These are phyloP conservation scores for Vigna angularis DNA, from an alignment of 306 rosid genomes.

Conservation along the genomic window DNA sequence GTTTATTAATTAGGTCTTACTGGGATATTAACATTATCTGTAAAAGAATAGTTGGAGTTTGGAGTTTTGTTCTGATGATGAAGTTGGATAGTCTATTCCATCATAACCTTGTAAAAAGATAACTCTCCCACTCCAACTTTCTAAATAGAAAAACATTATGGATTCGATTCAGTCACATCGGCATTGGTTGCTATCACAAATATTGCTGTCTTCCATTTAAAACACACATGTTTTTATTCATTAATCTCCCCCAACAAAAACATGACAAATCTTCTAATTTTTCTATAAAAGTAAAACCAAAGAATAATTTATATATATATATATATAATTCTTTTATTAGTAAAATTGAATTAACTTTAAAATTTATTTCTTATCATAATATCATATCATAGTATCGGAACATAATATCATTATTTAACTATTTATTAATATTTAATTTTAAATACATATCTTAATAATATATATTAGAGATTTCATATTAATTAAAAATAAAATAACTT, in stretches of 20 bases:
- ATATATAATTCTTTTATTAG: no score
- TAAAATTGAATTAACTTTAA: no score
- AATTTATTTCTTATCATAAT: no score
- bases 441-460: no score
- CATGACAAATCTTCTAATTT: neutral
- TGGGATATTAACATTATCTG: slow-evolving; percentile 34
- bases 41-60: slow-evolving; percentile 17
- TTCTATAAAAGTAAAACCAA: no score
- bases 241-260: neutral
- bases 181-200: slow-evolving; percentile 10
- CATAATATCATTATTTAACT: no score
- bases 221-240: neutral
- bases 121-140: neutral
- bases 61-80: neutral
- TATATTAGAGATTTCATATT: no score
- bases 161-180: neutral
- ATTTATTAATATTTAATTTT: no score
- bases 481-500: no score
- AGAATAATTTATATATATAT: no score
- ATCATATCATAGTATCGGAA: no score
- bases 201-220: slow-evolving; percentile 34
- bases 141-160: neutral
- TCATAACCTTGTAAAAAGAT: neutral
- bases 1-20: neutral
- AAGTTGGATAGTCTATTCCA: neutral